These are phyloP conservation scores for Hymenochaete sp. DNA, from an alignment of 1,284 basidiomycete genomes.

Conservation along the genomic window DNA sequence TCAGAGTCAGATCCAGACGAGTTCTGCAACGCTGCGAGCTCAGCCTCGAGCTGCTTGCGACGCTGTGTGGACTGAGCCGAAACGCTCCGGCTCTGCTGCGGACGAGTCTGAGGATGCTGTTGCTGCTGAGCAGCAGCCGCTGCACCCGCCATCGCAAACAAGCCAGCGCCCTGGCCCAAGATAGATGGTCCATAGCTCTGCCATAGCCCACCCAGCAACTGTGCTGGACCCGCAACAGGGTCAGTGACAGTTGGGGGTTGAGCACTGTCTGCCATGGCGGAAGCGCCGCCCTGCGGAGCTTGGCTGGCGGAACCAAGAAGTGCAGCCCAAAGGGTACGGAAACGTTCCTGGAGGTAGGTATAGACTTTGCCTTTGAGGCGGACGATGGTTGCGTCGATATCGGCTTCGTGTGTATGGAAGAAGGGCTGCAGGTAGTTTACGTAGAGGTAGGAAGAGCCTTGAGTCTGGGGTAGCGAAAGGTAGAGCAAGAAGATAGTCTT, in stretches of 20 bases:
- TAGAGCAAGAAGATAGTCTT: slow-evolving; percentile 84
- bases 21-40: slow-evolving; percentile 36
- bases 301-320: slow-evolving; percentile 40
- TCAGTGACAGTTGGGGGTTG: slow-evolving; percentile 42
- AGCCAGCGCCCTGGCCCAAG: slow-evolving; percentile 52
- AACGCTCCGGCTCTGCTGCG: slow-evolving; percentile 18
- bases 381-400: slow-evolving; percentile 72
- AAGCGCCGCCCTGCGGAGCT: slow-evolving; percentile 23
- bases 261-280: slow-evolving; percentile 28
- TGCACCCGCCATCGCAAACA: slow-evolving; percentile 42
- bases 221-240: slow-evolving; percentile 53
- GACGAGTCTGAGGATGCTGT: slow-evolving; percentile 18
- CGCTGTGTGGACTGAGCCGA: slow-evolving; percentile 36
- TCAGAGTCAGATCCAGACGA: slow-evolving; percentile 19
- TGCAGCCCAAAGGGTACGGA: slow-evolving; percentile 55
- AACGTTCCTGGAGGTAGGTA: slow-evolving; percentile 54
- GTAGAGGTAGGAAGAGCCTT: slow-evolving; percentile 78
- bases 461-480: slow-evolving; percentile 83
- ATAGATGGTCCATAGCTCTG: slow-evolving; percentile 65
- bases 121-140: slow-evolving; percentile 18
- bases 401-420: slow-evolving; percentile 64
- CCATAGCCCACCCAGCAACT: slow-evolving; percentile 60
- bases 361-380: slow-evolving; percentile 51
- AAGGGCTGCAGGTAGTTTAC: slow-evolving; percentile 68
- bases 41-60: slow-evolving; percentile 45